Evolutionary conservation across 2,329 filamentous ascomycete genomes (phyloP).

Genomic region (Penicillium sp.): DNA sequence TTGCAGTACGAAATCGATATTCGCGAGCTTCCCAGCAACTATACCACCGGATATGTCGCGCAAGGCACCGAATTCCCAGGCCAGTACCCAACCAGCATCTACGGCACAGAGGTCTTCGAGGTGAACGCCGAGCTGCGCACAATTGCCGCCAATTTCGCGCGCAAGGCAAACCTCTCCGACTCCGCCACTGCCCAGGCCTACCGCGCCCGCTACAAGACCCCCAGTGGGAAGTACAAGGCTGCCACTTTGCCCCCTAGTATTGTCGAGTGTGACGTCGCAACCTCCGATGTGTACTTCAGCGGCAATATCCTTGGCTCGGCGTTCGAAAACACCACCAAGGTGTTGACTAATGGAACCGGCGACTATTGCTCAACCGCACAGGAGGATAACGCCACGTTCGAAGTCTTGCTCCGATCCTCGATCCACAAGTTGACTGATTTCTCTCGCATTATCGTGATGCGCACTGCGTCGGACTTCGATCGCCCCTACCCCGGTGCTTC

Average conservation of each 20-base stretch:
- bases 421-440: conserved; percentile 63
- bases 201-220: conserved; percentile 52
- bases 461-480: conserved; percentile 70
- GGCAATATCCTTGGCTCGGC: conserved; percentile 60
- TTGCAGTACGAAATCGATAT: conserved; percentile 74
- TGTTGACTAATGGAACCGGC: conserved; percentile 68
- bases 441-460: conserved; percentile 65
- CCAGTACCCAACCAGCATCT: conserved; percentile 59
- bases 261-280: conserved; percentile 65
- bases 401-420: conserved; percentile 62
- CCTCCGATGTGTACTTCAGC: conserved; percentile 71
- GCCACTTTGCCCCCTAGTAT: conserved; percentile 54
- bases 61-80: conserved; percentile 58
- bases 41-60: conserved; percentile 67
- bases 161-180: conserved; percentile 55
- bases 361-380: conserved; percentile 70
- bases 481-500: conserved; percentile 61
- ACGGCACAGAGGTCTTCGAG: conserved; percentile 71
- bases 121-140: conserved; percentile 60
- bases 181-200: conserved; percentile 52
- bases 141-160: conserved; percentile 53
- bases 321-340: conserved; percentile 63
- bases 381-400: conserved; percentile 70
- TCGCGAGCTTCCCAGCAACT: conserved; percentile 65
- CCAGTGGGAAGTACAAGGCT: conserved; percentile 38